phyloP scores from a whole-genome alignment of 2,329 filamentous ascomycete genomes.

The Gremmenia infestans region DNA sequence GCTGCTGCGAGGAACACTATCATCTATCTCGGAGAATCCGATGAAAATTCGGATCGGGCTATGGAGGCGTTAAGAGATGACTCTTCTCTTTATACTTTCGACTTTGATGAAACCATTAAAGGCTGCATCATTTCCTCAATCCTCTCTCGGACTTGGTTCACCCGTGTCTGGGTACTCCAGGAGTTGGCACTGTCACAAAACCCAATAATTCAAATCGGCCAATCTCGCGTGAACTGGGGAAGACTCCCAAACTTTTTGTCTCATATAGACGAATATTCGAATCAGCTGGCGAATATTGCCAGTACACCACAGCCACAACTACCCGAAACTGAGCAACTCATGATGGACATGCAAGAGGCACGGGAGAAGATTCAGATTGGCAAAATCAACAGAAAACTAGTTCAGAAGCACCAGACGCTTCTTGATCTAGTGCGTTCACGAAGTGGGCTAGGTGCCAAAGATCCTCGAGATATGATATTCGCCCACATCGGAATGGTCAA shows the following conservation, averaged over 20 bases:
- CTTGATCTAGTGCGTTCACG: background rate
- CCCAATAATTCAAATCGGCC: background rate
- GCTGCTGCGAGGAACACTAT: background rate
- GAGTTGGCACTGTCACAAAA: slow-evolving; percentile 18
- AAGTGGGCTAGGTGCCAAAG: background rate
- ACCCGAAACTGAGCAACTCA: background rate
- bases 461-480: background rate
- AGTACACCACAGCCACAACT: background rate
- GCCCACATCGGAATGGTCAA: background rate
- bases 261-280: background rate
- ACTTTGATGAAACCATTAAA: background rate
- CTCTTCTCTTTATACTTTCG: too few relatives aligned
- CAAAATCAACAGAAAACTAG: background rate
- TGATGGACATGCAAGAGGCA: background rate
- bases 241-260: background rate
- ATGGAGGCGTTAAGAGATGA: background rate
- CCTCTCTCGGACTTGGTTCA: slow-evolving; percentile 35
- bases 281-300: background rate
- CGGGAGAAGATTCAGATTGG: background rate
- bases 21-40: slow-evolving; percentile 8
- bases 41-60: background rate
- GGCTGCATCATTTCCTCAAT: slow-evolving; percentile 22
- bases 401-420: background rate
- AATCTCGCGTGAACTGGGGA: background rate
- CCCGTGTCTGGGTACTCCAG: slow-evolving; percentile 35